phyloP scores from a whole-genome alignment of 768 basidiomycete genomes.

The Leccinum rimulosum region DNA sequence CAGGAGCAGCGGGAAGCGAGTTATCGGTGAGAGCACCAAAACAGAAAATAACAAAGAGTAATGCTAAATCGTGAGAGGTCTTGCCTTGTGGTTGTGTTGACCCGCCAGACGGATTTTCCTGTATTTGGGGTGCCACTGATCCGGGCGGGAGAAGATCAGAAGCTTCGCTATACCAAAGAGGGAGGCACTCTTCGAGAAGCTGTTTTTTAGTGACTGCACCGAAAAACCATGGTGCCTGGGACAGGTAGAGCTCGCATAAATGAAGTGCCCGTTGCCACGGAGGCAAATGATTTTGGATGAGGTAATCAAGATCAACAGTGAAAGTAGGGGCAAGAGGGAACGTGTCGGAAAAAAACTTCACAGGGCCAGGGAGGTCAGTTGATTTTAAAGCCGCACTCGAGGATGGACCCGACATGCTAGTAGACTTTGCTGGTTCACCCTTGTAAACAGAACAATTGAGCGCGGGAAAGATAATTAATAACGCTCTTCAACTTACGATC shows the following conservation, averaged over 20 bases:
- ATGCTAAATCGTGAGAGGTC: slow-evolving; percentile 58
- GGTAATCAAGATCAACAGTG: slow-evolving; percentile 42
- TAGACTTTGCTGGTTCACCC: slow-evolving; percentile 22
- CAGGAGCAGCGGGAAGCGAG: slow-evolving; percentile 48
- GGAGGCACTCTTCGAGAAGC: slow-evolving; percentile 62
- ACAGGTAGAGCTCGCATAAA: slow-evolving; percentile 66
- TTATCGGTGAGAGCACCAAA: slow-evolving; percentile 61
- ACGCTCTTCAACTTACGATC: slow-evolving; percentile 41
- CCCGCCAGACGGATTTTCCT: slow-evolving; percentile 1
- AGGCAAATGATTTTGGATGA: slow-evolving; percentile 54
- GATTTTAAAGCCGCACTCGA: slow-evolving; percentile 1
- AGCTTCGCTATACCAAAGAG: slow-evolving; percentile 61
- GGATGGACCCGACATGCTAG: not conserved
- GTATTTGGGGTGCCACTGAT: slow-evolving; percentile 23
- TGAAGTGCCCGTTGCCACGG: slow-evolving; percentile 55
- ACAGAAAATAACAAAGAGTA: slow-evolving; percentile 61
- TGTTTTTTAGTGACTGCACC: slow-evolving; percentile 65
- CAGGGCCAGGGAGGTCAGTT: slow-evolving; percentile 21
- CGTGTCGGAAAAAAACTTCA: slow-evolving; percentile 31
- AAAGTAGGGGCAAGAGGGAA: slow-evolving; percentile 51
- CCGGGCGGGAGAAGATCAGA: slow-evolving; percentile 25
- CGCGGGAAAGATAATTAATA: not conserved
- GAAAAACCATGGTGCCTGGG: slow-evolving; percentile 81
- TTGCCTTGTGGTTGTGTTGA: slow-evolving; percentile 17
- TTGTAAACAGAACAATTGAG: slow-evolving; percentile 9